Evolutionary conservation across 2,329 filamentous ascomycete species (phyloP).

Genomic region (Emergomyces orientalis): DNA sequence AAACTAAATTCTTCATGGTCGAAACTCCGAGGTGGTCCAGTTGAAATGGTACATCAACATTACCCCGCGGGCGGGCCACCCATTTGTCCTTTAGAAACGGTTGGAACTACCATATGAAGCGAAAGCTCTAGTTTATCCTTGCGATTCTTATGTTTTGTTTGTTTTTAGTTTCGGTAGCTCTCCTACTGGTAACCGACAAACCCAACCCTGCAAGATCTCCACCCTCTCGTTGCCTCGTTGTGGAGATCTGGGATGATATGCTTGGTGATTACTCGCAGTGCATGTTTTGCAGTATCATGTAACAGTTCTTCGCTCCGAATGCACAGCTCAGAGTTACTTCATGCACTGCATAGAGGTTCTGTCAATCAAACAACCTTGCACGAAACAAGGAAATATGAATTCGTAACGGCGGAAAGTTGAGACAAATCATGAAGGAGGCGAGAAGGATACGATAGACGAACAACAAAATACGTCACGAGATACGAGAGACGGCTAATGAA

Average conservation of each 20-base stretch:
- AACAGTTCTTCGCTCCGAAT: background rate
- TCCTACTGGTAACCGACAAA: conserved; percentile 7
- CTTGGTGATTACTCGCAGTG: background rate
- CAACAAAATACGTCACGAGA: background rate
- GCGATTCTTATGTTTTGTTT: background rate
- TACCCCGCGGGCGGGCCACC: background rate
- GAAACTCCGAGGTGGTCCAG: background rate
- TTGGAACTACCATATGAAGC: background rate
- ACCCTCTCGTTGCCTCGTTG: background rate
- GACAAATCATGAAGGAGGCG: background rate
- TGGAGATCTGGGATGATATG: background rate
- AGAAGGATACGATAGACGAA: background rate
- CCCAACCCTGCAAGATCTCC: conserved; percentile 1
- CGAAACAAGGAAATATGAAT: background rate
- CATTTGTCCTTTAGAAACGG: background rate
- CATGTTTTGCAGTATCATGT: background rate
- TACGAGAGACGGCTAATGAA: conserved; percentile 1
- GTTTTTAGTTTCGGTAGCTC: conserved; percentile 4
- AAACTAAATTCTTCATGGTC: background rate
- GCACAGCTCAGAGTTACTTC: background rate
- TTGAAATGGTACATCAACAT: background rate
- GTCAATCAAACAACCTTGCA: background rate
- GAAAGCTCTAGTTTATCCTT: background rate
- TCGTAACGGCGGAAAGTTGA: background rate
- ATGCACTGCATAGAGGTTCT: background rate